Percentiles rank a stretch among this genome's conserved stretches.
phyloP scores from a whole-genome alignment of 768 basidiomycete species.

The Calocera viscosa region DNA sequence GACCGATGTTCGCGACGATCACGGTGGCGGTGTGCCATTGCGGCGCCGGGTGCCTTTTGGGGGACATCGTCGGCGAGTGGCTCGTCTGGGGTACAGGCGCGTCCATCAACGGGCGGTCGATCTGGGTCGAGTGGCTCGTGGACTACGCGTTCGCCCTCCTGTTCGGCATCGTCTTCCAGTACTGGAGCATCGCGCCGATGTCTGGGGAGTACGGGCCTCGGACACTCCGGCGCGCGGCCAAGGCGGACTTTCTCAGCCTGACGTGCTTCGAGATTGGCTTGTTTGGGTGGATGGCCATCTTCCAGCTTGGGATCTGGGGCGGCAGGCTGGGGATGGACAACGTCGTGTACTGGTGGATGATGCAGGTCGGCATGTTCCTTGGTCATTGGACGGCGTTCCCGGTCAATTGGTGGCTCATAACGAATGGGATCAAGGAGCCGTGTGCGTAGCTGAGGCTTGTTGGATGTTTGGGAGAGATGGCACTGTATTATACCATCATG shows the following conservation, averaged over 20 bases:
- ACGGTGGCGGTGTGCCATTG: slow-evolving; percentile 10
- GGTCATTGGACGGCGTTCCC: slow-evolving; percentile 13
- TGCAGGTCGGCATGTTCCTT: slow-evolving; percentile 12
- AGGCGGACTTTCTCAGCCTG: slow-evolving; percentile 11
- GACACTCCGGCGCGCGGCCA: slow-evolving; percentile 7
- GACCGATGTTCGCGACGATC: slow-evolving; percentile 10
- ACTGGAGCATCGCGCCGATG: slow-evolving; percentile 12
- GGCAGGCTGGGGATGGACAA: slow-evolving; percentile 3
- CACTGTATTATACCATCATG: no score
- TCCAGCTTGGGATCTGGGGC: slow-evolving; percentile 8
- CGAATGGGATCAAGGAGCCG: slow-evolving; percentile 9
- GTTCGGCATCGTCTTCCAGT: slow-evolving; percentile 13
- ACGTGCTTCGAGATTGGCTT: slow-evolving; percentile 9
- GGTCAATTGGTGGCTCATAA: slow-evolving; percentile 10
- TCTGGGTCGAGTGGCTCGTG: slow-evolving; percentile 11
- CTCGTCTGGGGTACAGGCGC: slow-evolving; percentile 8
- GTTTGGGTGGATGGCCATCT: slow-evolving; percentile 13
- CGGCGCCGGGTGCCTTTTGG: slow-evolving; percentile 9
- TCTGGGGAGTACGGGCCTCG: slow-evolving; percentile 8
- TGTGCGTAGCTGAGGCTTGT: not conserved
- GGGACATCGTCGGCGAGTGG: slow-evolving; percentile 13
- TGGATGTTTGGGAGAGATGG: no score
- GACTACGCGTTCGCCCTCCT: slow-evolving; percentile 12
- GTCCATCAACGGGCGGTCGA: slow-evolving; percentile 5
- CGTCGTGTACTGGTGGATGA: slow-evolving; percentile 13